Evolutionary conservation across 495 filamentous ascomycete species (phyloP).

Genomic region (Penicillium odoratum): DNA sequence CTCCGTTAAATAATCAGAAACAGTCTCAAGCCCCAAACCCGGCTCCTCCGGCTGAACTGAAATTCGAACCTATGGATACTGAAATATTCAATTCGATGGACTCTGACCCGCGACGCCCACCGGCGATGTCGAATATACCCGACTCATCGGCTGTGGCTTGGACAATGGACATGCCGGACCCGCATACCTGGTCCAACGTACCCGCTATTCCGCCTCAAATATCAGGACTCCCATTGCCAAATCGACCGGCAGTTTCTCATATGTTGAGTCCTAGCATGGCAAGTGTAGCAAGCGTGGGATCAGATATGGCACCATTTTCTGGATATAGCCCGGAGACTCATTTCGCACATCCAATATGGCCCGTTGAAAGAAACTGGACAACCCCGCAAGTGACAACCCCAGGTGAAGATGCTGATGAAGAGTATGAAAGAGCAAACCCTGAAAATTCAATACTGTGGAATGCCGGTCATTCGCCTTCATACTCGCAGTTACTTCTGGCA

Average conservation of each 20-base stretch:
- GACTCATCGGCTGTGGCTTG: slow-evolving; percentile 24
- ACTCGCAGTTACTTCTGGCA: slow-evolving; percentile 46
- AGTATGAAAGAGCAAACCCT: slow-evolving; percentile 18
- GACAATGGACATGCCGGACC: slow-evolving; percentile 33
- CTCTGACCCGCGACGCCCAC: slow-evolving; percentile 6
- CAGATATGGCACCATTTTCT: slow-evolving; percentile 21
- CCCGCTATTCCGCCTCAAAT: slow-evolving; percentile 23
- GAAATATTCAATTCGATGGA: slow-evolving; percentile 2
- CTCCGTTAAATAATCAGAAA: slow-evolving; percentile 13
- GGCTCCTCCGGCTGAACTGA: slow-evolving; percentile 3
- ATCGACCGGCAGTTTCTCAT: slow-evolving; percentile 17
- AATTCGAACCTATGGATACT: slow-evolving; percentile 4
- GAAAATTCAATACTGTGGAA: slow-evolving; percentile 22
- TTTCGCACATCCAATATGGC: slow-evolving; percentile 21
- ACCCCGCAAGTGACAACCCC: slow-evolving; percentile 12
- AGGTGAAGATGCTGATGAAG: slow-evolving; percentile 26
- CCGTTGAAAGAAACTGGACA: slow-evolving; percentile 11
- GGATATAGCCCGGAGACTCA: slow-evolving; percentile 17
- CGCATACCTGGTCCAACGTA: slow-evolving; percentile 25
- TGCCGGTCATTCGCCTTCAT: slow-evolving; percentile 37
- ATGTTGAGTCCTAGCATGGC: slow-evolving; percentile 17
- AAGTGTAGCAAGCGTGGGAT: slow-evolving; percentile 1
- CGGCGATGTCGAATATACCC: slow-evolving; percentile 13
- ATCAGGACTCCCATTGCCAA: slow-evolving; percentile 26
- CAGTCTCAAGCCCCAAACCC: slow-evolving; percentile 18